Percentiles rank a stretch among this genome's conserved stretches.
Conservation (phyloP, 2,329 filamentous ascomycete species). For the Dichotomopilus funicola region DNA sequence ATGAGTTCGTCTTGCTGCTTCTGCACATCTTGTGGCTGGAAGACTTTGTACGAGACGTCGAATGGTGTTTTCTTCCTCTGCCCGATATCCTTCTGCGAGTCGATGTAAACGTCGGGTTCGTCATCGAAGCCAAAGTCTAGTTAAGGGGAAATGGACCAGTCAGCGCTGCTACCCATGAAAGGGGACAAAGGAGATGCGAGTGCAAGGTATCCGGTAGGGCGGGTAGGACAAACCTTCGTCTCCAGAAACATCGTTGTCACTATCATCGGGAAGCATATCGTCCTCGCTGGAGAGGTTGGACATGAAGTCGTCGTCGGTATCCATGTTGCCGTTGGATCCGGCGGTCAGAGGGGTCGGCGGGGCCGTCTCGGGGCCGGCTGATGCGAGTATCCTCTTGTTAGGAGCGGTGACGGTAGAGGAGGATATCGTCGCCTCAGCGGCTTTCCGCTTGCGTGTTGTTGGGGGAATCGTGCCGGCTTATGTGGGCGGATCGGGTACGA, state of each 20-base stretch:
- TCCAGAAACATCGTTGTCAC: slow-evolving; percentile 61
- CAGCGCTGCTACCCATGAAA: neutral
- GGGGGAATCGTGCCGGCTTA: slow-evolving; percentile 50
- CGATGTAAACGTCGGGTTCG: slow-evolving; percentile 48
- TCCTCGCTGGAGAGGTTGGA: slow-evolving; percentile 74
- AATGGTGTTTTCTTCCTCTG: slow-evolving; percentile 69
- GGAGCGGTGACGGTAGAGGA: slow-evolving; percentile 38
- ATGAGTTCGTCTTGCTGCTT: slow-evolving; percentile 79
- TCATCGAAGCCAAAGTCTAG: slow-evolving; percentile 56
- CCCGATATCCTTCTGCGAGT: slow-evolving; percentile 54
- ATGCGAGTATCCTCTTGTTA: slow-evolving; percentile 50
- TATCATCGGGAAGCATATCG: slow-evolving; percentile 68
- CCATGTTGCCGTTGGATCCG: slow-evolving; percentile 59
- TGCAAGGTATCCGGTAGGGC: neutral
- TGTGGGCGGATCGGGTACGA: slow-evolving; percentile 6
- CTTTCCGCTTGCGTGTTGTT: slow-evolving; percentile 54
- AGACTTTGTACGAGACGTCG: slow-evolving; percentile 79
- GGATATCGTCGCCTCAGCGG: slow-evolving; percentile 57
- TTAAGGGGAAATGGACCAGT: neutral
- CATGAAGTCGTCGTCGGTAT: slow-evolving; percentile 93
- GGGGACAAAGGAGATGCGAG: neutral
- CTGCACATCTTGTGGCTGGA: slow-evolving; percentile 73
- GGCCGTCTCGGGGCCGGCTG: slow-evolving; percentile 43
- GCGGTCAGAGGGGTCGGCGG: slow-evolving; percentile 54
- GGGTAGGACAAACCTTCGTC: slow-evolving; percentile 39